phyloP scores from a whole-genome alignment of 306 rosid genomes.

The Astragalus glycyphyllos region DNA sequence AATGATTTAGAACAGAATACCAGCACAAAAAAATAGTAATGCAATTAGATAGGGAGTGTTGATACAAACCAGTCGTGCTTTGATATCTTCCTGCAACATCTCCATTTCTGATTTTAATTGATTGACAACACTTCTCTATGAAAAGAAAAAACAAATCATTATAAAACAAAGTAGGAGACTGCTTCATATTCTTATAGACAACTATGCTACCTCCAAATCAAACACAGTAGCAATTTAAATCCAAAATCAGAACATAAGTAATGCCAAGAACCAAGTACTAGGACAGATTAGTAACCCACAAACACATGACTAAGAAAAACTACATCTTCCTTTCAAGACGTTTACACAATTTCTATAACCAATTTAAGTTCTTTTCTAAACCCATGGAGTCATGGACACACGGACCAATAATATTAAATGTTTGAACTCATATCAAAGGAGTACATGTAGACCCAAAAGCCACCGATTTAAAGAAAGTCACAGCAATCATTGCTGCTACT shows the following conservation, averaged over 20 bases:
- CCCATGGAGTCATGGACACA: conserved; percentile 19
- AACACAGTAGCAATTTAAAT: conserved; percentile 30
- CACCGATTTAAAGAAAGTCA: conserved; percentile 24
- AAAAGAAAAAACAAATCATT: conserved; percentile 43
- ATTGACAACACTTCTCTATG: conserved; percentile 77
- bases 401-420: conserved; percentile 21
- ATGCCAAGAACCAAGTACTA: conserved; percentile 23
- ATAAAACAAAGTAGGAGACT: conserved; percentile 23
- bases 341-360: conserved; percentile 20
- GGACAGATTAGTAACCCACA: conserved; percentile 27
- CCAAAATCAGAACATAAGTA: conserved; percentile 13
- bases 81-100: conserved; percentile 74
- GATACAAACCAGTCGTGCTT: conserved; percentile 74
- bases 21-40: conserved; percentile 23
- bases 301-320: conserved; percentile 19
- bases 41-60: conserved; percentile 20
- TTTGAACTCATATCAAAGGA: conserved; percentile 24
- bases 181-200: conserved; percentile 18
- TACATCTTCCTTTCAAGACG: conserved; percentile 24
- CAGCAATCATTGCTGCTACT: conserved; percentile 20
- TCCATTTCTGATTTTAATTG: conserved; percentile 91
- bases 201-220: conserved; percentile 30
- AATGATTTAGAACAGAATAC: conserved; percentile 19
- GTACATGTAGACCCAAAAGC: conserved; percentile 27
- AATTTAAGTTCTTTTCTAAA: conserved; percentile 25